Evolutionary conservation across 805 yeast species (phyloP).

Genomic region (Lipomyces spencermartinsiae): DNA sequence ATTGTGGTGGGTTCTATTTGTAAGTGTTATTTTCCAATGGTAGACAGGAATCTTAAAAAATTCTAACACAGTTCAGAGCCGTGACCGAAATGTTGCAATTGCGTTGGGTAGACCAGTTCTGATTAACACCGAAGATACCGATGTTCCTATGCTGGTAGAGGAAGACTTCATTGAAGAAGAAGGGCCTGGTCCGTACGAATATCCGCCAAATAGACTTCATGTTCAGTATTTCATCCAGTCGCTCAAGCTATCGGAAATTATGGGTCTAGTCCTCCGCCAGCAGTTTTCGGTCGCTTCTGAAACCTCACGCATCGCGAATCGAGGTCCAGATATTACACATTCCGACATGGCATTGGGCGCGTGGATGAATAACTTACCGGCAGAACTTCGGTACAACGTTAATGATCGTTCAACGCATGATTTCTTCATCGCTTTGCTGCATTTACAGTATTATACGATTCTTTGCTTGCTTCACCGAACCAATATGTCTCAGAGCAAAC

Average conservation of each 20-base stretch:
- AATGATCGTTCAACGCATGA: conserved; percentile 60
- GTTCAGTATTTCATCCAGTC: conserved; percentile 65
- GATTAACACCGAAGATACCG: conserved; percentile 75
- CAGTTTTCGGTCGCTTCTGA: conserved; percentile 76
- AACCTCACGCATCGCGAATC: conserved; percentile 51
- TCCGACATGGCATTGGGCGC: conserved; percentile 79
- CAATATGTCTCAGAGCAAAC: conserved; percentile 54
- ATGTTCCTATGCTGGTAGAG: conserved; percentile 71
- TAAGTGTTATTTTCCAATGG: conserved; percentile 37
- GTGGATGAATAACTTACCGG: conserved; percentile 74
- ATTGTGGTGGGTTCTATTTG: conserved; percentile 78
- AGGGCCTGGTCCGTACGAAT: conserved; percentile 51
- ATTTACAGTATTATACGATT: conserved; percentile 75
- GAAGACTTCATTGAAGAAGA: conserved; percentile 68
- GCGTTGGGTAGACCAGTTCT: conserved; percentile 76
- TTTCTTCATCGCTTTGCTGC: conserved; percentile 63
- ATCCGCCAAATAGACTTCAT: conserved; percentile 56
- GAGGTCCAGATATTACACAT: conserved; percentile 59
- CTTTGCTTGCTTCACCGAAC: conserved; percentile 74
- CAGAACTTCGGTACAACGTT: conserved; percentile 65
- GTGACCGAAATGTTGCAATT: conserved; percentile 71
- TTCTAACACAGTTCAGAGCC: conserved; percentile 37
- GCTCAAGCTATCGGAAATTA: conserved; percentile 71
- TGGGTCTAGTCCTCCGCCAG: conserved; percentile 70
- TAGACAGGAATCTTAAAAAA: background rate